phyloP scores from a whole-genome alignment of 2,329 filamentous ascomycete species.

The Apiospora phragmitis region DNA sequence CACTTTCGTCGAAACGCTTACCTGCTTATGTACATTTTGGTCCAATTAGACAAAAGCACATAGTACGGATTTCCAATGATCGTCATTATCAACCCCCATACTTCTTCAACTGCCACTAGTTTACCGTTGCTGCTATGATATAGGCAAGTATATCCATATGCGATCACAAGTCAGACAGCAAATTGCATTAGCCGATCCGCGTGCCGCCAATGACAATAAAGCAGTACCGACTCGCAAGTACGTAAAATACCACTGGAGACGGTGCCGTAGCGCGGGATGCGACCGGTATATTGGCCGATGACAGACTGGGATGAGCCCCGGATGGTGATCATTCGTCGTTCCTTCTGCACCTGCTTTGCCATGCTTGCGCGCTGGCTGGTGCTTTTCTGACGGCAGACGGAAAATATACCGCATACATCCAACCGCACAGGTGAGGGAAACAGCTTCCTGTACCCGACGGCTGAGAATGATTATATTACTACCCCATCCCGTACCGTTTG shows the following conservation, averaged over 20 bases:
- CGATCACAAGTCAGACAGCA: background rate
- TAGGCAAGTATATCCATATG: background rate
- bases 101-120: conserved; percentile 4
- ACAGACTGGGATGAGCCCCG: background rate
- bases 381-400: background rate
- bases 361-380: background rate
- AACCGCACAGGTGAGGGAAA: background rate
- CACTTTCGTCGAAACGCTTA: background rate
- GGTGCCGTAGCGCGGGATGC: background rate
- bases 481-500: background rate
- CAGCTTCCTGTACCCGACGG: background rate
- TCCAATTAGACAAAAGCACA: background rate
- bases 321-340: background rate
- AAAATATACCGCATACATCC: background rate
- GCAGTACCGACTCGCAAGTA: background rate
- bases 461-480: background rate
- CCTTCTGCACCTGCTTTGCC: background rate
- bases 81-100: background rate
- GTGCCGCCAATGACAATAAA: background rate
- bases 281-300: background rate
- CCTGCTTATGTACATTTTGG: background rate
- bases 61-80: background rate
- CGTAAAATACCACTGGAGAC: background rate
- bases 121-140: background rate
- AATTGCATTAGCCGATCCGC: background rate